Evolutionary conservation across 2,329 filamentous ascomycete species (phyloP), one percentile per base, ranked within the genome.

Genomic region (Verticillium isaacii): DNA sequence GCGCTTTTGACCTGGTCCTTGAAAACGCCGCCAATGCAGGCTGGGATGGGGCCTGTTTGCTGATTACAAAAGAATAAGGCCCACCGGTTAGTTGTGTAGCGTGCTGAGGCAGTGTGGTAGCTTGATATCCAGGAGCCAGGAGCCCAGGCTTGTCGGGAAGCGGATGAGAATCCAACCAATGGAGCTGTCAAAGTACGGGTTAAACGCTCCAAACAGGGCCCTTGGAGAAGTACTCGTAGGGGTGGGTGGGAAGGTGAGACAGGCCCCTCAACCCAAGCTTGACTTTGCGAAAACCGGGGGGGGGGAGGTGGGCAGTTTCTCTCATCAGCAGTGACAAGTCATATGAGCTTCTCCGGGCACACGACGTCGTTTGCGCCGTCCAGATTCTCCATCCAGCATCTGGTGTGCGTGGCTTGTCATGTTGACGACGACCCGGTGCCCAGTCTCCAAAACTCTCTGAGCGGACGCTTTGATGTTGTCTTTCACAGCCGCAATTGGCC

Each of bases 251-350:
- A 7, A 23, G n/a, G 41, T 50, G 41, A 50, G 41, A 50, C 41
- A 50, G 34, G n/a, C n/a, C 25, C 25, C 25, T 5, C 41, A 50
- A n/a, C 8, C 41, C 41, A n/a, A 50, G 41, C 41, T 50, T 50
- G 41, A 50, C n/a, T 50, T 19, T 23, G 41, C 41, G 41, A 23
- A 23, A 19, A 19, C 23, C 23, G 23, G 41, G 17, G n/a, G 45
- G n/a, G 34, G 7, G 7, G 6, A 50, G n/a, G 45, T 50, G 45
- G 45, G 45, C n/a, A 9, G 45, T 14, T 50, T 25, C 45, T 50
- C 45, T 50, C 45, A 50, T 50, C 45, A 50, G 54, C 54, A 56
- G n/a, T 56, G 54, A 56, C 54, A 34, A 56, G 54, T 57, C 55
- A 36, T 32, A 37, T 36, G 29, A n/a, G 32, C 32, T 29, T 4